Percentiles rank a stretch among this genome's conserved stretches.
phyloP scores from a whole-genome alignment of 352 stramenopile species.

The Ophiocytium majus region DNA sequence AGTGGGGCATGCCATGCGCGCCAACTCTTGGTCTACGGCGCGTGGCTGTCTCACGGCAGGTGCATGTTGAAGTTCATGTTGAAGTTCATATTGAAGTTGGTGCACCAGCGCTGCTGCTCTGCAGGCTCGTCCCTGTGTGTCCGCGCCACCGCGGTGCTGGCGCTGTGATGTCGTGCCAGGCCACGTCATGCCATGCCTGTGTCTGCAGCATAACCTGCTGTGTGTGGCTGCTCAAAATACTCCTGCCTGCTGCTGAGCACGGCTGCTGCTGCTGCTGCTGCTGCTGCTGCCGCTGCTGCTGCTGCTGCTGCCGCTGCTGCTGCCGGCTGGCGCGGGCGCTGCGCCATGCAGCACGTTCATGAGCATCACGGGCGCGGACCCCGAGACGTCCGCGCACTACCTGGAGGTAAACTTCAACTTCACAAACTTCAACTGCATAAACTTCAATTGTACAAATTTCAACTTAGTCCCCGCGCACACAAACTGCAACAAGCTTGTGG shows the following conservation, averaged over 20 bases:
- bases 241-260: background rate
- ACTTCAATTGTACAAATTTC: too few species aligned
- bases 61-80: too few species aligned
- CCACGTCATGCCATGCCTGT: background rate
- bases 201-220: background rate
- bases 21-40: too few species aligned
- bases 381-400: constrained; percentile 7
- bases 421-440: too few species aligned
- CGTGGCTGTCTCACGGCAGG: too few species aligned
- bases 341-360: constrained; percentile 6
- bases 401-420: background rate
- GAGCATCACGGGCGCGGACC: constrained; percentile 13
- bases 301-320: background rate
- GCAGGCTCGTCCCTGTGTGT: too few species aligned
- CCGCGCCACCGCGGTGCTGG: too few species aligned
- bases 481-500: too few species aligned
- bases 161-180: background rate
- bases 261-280: background rate
- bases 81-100: too few species aligned
- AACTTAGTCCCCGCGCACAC: too few species aligned
- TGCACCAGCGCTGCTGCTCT: too few species aligned
- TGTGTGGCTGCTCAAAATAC: background rate
- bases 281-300: background rate
- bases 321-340: background rate
- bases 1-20: too few species aligned